These are phyloP conservation scores for Gynochthodes officinalis DNA, from an alignment of 257 asterid genomes.

Conservation along the genomic window DNA sequence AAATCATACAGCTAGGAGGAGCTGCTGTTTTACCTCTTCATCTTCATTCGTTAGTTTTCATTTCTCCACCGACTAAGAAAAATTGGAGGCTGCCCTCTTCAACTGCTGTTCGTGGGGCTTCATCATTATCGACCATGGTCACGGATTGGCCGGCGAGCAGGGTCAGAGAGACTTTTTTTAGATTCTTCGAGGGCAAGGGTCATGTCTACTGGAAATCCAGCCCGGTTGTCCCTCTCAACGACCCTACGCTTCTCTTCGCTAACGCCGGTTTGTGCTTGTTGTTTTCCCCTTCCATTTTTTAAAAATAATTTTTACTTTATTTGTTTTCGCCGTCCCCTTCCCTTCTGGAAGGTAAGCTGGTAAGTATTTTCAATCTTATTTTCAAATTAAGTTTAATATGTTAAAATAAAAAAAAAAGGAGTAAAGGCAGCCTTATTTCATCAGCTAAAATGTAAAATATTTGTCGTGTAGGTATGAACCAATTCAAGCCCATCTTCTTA, in stretches of 20 bases:
- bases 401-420: too few relatives aligned
- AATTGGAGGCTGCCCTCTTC: neutral
- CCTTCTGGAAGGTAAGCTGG: too few relatives aligned
- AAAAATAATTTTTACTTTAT: too few relatives aligned
- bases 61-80: neutral
- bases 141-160: constrained; percentile 74
- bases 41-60: neutral
- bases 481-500: constrained; percentile 90
- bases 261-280: constrained; percentile 58
- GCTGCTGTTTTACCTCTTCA: neutral
- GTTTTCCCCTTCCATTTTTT: neutral
- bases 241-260: constrained; percentile 89
- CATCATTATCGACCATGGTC: constrained; percentile 40
- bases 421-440: neutral
- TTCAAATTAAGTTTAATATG: too few relatives aligned
- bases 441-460: neutral
- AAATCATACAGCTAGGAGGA: neutral
- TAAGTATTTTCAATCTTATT: too few relatives aligned
- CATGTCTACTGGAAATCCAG: constrained; percentile 73
- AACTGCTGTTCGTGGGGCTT: constrained; percentile 12
- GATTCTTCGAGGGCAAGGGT: constrained; percentile 56
- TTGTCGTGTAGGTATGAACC: constrained; percentile 74
- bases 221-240: constrained; percentile 91
- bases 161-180: constrained; percentile 59
- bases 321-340: too few relatives aligned